These are phyloP conservation scores for Gorgonomyces haynaldii DNA, from an alignment of 192 early-diverging fungal species.

Conservation along the genomic window DNA sequence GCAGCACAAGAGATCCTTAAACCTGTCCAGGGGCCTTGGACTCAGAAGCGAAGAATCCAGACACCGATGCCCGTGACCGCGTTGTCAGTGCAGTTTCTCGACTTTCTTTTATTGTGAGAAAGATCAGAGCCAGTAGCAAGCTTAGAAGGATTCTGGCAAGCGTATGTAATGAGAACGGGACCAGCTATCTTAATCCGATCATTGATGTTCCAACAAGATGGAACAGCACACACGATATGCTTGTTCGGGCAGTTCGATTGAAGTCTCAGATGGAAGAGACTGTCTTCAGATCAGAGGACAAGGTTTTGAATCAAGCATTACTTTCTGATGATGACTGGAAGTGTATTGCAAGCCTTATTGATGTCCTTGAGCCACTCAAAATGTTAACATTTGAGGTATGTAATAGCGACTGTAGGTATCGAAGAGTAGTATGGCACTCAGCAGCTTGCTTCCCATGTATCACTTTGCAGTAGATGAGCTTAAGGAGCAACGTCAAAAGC, in stretches of 20 bases:
- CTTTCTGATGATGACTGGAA: not conserved
- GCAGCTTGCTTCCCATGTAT: too few species aligned
- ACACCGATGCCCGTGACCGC: too few species aligned
- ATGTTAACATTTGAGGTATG: not conserved
- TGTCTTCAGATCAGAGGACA: not conserved
- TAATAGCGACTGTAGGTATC: not conserved
- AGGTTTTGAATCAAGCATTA: not conserved
- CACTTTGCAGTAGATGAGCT: too few species aligned
- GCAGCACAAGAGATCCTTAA: slow-evolving; percentile 3
- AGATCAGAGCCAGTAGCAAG: not conserved
- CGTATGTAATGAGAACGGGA: not conserved
- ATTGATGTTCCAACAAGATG: not conserved
- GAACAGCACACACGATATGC: not conserved
- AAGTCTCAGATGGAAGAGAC: not conserved
- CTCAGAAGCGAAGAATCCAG: too few species aligned
- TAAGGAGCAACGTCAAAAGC: too few species aligned
- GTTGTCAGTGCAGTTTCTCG: too few species aligned
- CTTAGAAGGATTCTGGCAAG: not conserved
- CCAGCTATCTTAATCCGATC: not conserved
- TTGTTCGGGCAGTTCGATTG: not conserved
- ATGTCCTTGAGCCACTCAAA: not conserved
- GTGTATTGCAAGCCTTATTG: not conserved
- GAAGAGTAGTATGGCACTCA: not conserved
- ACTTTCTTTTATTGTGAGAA: too few species aligned
- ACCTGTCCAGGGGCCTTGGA: too few species aligned